Base-by-base conservation (phyloP, 352 stramenopile genomes). In the Thalassiosira allenii region DNA sequence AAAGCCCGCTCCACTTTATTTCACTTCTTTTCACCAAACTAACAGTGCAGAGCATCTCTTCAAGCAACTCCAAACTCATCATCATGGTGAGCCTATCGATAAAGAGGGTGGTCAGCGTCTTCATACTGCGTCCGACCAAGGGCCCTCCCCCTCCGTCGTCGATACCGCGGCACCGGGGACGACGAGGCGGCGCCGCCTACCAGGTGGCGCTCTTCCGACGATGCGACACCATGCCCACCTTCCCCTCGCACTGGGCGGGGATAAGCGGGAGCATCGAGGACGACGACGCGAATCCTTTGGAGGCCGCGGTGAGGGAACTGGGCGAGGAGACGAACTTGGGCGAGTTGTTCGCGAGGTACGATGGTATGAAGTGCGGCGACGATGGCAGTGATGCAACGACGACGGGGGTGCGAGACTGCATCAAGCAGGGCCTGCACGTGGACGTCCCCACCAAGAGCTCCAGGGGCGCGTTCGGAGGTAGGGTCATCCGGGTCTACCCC, bases 401-500 rank as follows among this genome's bases (percentile, higher is more conserved):
- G 30, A 53, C 12, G 27, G 17, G 2, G n/a, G n/a, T n/a, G n/a
- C n/a, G n/a, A n/a, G n/a, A n/a, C n/a, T n/a, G n/a, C n/a, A 30
- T 68, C 6, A 64, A 49, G 33, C n/a, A 32, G 22, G 81, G 76
- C 57, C 57, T 88, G 8, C 74, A 80, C 61, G 30, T 88, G 5
- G 76, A 88, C 75, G 43, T 86, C 49, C 20, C 49, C 1, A 77
- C 43, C 37, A 51, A 72, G 0, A 20, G 37, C n/a, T 61, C 59
- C n/a, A 29, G 47, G 17, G 66, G 58, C 40, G 65, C 54, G 2
- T 81, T 81, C 53, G 73, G 64, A 20, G 73, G 61, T 25, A 33
- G 65, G 32, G 62, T 83, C 30, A 86, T 88, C 61, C 71, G 81
- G 33, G 81, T 88, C 2, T 88, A 88, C 66, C 81, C 81, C 32